Evolutionary conservation across 306 rosid species (phyloP).

Genomic region (Argentina anserina): DNA sequence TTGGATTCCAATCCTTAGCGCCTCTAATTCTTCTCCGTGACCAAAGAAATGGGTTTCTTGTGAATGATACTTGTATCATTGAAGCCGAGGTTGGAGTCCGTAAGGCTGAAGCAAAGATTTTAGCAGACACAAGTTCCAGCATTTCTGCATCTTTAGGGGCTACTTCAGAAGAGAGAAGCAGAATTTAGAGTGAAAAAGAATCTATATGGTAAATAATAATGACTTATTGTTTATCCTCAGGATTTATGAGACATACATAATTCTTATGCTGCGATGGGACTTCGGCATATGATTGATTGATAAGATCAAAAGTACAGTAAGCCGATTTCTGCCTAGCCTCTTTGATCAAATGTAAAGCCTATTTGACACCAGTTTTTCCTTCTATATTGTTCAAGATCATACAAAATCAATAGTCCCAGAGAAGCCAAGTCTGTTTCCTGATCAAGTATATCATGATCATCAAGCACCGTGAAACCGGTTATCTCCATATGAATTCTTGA

Average conservation of each 20-base stretch:
- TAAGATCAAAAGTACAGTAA: no score
- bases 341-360: no score
- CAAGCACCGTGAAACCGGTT: no score
- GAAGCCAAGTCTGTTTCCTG: no score
- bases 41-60: not conserved
- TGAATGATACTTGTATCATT: not conserved
- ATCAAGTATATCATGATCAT: no score
- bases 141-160: not conserved
- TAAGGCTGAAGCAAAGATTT: not conserved
- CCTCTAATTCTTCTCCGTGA: not conserved
- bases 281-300: no score
- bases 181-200: not conserved
- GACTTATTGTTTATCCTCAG: not conserved
- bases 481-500: no score
- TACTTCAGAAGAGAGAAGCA: not conserved
- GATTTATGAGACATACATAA: not conserved
- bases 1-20: not conserved
- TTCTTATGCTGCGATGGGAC: not conserved
- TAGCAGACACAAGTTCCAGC: not conserved
- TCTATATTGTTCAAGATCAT: no score
- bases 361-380: no score
- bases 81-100: slow-evolving; percentile 3
- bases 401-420: no score
- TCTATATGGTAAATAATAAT: no score
- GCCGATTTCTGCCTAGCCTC: no score